These are phyloP conservation scores for Backusella luteola DNA, from an alignment of 192 early-diverging fungal species.

Conservation along the genomic window DNA sequence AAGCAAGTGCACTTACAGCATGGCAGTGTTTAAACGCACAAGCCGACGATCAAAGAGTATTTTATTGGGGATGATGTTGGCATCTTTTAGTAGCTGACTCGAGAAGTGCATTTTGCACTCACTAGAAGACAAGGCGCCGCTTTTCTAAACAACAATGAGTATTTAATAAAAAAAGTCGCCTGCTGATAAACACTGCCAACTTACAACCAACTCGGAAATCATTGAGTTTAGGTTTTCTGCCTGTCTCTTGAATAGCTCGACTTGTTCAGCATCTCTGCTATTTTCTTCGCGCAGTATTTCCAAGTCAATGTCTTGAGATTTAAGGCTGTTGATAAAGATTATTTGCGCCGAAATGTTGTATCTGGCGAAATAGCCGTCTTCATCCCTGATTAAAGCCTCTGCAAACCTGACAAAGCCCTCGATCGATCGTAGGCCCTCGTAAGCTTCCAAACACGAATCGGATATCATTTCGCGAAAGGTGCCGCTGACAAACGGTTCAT, in stretches of 20 bases:
- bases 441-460: background rate
- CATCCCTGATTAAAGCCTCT: conserved; percentile 15
- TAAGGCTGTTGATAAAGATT: conserved; percentile 27
- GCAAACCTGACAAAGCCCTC: conserved; percentile 19
- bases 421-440: conserved; percentile 19
- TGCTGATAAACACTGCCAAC: background rate
- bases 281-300: conserved; percentile 22
- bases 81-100: conserved; percentile 23
- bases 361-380: conserved; percentile 16
- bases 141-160: background rate
- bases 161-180: background rate
- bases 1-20: conserved; percentile 27
- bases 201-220: conserved; percentile 27
- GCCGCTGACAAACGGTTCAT: background rate
- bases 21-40: conserved; percentile 37
- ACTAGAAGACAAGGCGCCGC: background rate
- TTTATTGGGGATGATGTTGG: conserved; percentile 25
- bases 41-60: conserved; percentile 24
- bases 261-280: background rate
- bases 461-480: conserved; percentile 15
- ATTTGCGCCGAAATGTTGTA: conserved; percentile 11
- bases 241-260: background rate
- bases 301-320: conserved; percentile 20
- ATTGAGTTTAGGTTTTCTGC: conserved; percentile 18
- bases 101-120: conserved; percentile 30